Percentiles rank a stretch among this genome's conserved stretches.
phyloP scores from a whole-genome alignment of 345 rosid genomes.

The Salix purpurea region DNA sequence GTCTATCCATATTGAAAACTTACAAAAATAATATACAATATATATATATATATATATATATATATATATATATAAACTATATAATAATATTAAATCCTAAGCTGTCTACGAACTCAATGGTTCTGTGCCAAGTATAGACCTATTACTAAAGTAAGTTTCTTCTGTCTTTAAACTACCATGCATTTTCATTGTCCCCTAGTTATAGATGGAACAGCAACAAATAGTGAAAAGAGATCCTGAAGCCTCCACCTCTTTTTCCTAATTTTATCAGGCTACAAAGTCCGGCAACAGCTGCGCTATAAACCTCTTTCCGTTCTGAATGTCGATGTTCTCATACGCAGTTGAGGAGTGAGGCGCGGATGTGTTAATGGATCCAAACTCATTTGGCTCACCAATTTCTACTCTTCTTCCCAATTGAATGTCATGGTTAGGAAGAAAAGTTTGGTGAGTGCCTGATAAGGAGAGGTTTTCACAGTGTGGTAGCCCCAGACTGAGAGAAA shows the following conservation, averaged over 20 bases:
- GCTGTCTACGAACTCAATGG: constrained; percentile 51
- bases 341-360: constrained; percentile 58
- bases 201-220: constrained; percentile 25
- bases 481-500: constrained; percentile 83
- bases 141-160: constrained; percentile 47
- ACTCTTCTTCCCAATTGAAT: constrained; percentile 76
- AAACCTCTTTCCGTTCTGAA: constrained; percentile 83
- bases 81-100: constrained; percentile 52
- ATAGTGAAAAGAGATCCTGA: constrained; percentile 24
- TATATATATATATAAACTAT: constrained; percentile 28
- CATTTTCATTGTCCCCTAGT: constrained; percentile 25
- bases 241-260: not conserved
- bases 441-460: constrained; percentile 62
- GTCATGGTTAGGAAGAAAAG: constrained; percentile 70
- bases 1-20: constrained; percentile 62
- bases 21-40: constrained; percentile 83
- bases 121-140: constrained; percentile 57
- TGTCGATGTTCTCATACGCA: constrained; percentile 65
- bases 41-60: too few species aligned
- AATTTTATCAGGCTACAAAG: constrained; percentile 61
- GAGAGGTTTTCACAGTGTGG: constrained; percentile 88
- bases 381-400: constrained; percentile 59
- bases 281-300: constrained; percentile 83
- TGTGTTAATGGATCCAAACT: constrained; percentile 50
- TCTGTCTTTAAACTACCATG: constrained; percentile 45